These are phyloP conservation scores for Mycena olivaceomarginata DNA, from an alignment of 768 basidiomycete species.

Conservation along the genomic window DNA sequence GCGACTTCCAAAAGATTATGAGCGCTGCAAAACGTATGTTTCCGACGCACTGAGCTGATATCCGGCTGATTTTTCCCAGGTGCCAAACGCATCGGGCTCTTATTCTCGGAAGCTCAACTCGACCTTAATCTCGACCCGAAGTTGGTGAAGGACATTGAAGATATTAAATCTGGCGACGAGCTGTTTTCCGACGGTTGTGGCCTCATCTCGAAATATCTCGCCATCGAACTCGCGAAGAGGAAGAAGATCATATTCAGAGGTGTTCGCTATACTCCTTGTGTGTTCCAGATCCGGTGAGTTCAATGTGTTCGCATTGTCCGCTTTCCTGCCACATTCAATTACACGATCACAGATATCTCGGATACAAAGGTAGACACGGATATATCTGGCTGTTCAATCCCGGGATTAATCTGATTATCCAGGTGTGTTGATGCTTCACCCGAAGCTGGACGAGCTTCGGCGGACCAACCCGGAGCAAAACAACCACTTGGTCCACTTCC, in stretches of 20 bases:
- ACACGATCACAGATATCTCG: slow-evolving; percentile 68
- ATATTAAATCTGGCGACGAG: slow-evolving; percentile 74
- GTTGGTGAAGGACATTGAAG: slow-evolving; percentile 72
- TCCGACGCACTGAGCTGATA: too few species aligned
- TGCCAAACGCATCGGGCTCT: slow-evolving; percentile 80
- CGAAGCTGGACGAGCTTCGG: slow-evolving; percentile 64
- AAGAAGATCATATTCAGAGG: slow-evolving; percentile 76
- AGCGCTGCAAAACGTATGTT: slow-evolving; percentile 77
- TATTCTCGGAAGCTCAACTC: slow-evolving; percentile 79
- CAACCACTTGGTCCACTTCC: slow-evolving; percentile 71
- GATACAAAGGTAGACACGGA: slow-evolving; percentile 74
- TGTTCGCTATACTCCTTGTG: slow-evolving; percentile 74
- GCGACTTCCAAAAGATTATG: slow-evolving; percentile 77
- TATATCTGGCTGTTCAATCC: not conserved
- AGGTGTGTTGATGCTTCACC: slow-evolving; percentile 78
- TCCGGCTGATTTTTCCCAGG: slow-evolving; percentile 59
- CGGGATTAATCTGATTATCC: not conserved
- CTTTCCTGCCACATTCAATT: not conserved
- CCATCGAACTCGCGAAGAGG: slow-evolving; percentile 69
- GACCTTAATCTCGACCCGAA: slow-evolving; percentile 73
- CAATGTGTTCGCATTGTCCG: not conserved
- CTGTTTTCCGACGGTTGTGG: slow-evolving; percentile 84
- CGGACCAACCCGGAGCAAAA: slow-evolving; percentile 47
- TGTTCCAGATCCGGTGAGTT: slow-evolving; percentile 78
- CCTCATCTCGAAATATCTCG: slow-evolving; percentile 72